Base-by-base conservation (phyloP, 2,329 filamentous ascomycete species). In the Ophiocordyceps robertsii region DNA sequence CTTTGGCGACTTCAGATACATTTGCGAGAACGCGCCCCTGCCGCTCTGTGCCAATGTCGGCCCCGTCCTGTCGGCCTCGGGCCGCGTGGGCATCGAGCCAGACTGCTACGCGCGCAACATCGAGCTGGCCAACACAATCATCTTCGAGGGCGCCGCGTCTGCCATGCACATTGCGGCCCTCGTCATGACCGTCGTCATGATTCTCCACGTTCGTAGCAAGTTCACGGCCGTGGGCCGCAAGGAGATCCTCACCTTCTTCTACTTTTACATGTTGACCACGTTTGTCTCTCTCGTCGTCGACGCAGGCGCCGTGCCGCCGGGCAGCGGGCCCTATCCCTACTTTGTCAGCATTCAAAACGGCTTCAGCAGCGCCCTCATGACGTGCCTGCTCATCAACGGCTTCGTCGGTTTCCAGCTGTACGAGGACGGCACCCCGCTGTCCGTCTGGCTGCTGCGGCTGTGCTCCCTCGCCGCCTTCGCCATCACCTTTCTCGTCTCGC, bases 341-440 rank as follows among this genome's bases (percentile, higher is more conserved):
- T 95, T 98, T 57, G 84, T 86, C 49, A 84, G 88, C 11, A 77
- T 83, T 6, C 92, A 98, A 56, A 82, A 82, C 48, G 92, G 90
- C 13, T 70, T 98, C 42, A 70, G 80, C 19, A 95, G 87, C 31
- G 86, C 92, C 1, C 73, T 94, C 27, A 82, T 92, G 59, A 90
- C 87, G 24, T 93, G 84, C 60, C 70, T 98, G 43, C 69, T 96
- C 53, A 89, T 98, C 69, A 96, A 96, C 62, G 92, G 92, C 37
- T 98, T 98, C 57, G 90, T 98, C 42, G 92, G 92, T 30, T 98
- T 98, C 64, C 92, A 96, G 64, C 72, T 98, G 12, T 98, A 98
- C 62, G 92, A 98, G 64, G 92, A 98, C 56, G 92, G 92, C 40
- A 98, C 92, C 2, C 82, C 83, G 2, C 69, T 96, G 35, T 95